Evolutionary conservation across 495 filamentous ascomycete genomes (phyloP), one percentile per base, ranked within the genome.

Genomic region (Arthonia radiata): DNA sequence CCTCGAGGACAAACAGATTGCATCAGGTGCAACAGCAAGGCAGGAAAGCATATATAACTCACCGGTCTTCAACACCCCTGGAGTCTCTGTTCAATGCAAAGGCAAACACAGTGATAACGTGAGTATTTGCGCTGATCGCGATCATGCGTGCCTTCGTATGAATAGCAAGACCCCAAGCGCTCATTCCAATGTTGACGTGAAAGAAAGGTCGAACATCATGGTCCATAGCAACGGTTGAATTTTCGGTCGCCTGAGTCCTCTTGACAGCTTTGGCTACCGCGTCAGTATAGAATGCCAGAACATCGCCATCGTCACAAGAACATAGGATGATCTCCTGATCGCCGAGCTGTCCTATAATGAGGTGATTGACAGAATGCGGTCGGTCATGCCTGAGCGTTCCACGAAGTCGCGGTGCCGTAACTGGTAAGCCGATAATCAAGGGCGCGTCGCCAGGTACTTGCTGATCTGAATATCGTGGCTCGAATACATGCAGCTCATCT

Each of bases 131-230:
- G 29, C 71, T 68, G 11, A 83, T 71, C 0, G 81, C 86, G 28
- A 97, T 62, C 19, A 92, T 45, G 2, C 80, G 59, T 8, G 71
- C 69, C 32, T 67, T 54, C 34, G 70, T 64, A 38, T 94, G 83
- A 9, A 86, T 61, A 4, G 83, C 76, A 18, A 97, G 41, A 1
- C 86, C 86, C 86, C 86, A 97, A 3, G 79, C 83, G 32, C 75
- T 82, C 15, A 41, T 47, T 1, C 57, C 62, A 12, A 93, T 79
- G 44, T 71, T 73, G 28, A 71, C 58, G 37, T 66, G 60, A 31
- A 89, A 77, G 42, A 82, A 74, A 1, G 67, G 56, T 26, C 46
- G 43, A 25, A 35, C 41, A 10, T 54, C 36, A 28, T 46, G 10
- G 43, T 14, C 24, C 13, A 26, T 13, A 5, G 6, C 25, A 18